Evolutionary conservation across 1,284 basidiomycete genomes (phyloP), one percentile per base, ranked within the genome.

Genomic region (Rhizoctonia solani): DNA sequence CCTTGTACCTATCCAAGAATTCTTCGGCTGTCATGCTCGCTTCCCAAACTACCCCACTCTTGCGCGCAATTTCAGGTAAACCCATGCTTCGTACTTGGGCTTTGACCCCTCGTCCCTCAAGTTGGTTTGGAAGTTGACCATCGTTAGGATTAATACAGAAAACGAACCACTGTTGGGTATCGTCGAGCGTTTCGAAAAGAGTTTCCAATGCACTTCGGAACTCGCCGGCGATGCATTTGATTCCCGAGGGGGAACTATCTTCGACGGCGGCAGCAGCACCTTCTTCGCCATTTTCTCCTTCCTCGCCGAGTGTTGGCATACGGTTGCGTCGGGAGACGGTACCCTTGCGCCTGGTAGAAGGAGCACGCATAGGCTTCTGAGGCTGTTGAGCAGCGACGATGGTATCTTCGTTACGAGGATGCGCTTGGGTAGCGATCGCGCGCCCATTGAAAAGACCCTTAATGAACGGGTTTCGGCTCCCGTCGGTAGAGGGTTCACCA

Each of bases 81-180:
- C 93, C 92, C 37, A 90, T 76, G 65, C 90, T 90, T 68, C 91
- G 84, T 61, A 98, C 88, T 78, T 98, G 96, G 0, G 92, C 90
- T 76, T 96, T 97, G 68, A 98, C 88, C 30, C 89, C 88, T 37
- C 93, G 83, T 1, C 92, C 92, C 79, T 99, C 96, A 66, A 97
- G 80, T 76, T 98, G 95, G 75, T 94, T 93, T 30, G 95, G 92
- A 19, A 98, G 79, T 76, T 97, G 94, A 19, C 92, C 90, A 79
- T 98, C 95, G 75, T 98, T 98, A 9, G 95, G 94, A 73, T 93
- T 94, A 71, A 98, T 77, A 74, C 93, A 97, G 77, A 97, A 91
- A 4, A 97, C 84, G 74, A 89, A 91, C 95, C 95, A 98, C 1
- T 87, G 81, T 79, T 97, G 93, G 13, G 92, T 90, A 72, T 97